These are phyloP conservation scores for Auricularia auricula-judae DNA, from an alignment of 768 basidiomycete genomes.

Conservation along the genomic window DNA sequence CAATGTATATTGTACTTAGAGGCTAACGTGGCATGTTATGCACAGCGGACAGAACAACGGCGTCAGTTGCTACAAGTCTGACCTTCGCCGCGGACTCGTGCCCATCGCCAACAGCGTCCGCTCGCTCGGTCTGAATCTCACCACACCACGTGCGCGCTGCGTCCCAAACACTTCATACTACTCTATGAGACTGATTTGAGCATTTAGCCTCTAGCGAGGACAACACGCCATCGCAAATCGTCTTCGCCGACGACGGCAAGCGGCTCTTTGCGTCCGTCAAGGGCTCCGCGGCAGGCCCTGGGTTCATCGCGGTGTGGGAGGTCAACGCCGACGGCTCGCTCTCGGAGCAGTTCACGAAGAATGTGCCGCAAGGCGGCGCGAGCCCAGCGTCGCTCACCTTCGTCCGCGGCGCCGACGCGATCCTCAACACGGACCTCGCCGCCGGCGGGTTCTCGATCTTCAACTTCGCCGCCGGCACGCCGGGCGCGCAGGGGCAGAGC, in stretches of 20 bases:
- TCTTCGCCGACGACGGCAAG: constrained; percentile 35
- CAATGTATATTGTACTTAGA: constrained; percentile 17
- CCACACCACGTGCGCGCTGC: constrained; percentile 25
- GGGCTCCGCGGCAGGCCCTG: constrained; percentile 31
- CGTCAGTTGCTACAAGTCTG: constrained; percentile 22
- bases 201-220: constrained; percentile 29
- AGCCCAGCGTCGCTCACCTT: constrained; percentile 38
- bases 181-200: neutral
- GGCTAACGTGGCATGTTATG: neutral
- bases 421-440: constrained; percentile 17
- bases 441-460: constrained; percentile 20
- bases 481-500: constrained; percentile 10
- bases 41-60: neutral
- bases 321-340: constrained; percentile 33
- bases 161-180: neutral
- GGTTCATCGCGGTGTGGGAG: constrained; percentile 42
- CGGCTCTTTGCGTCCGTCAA: constrained; percentile 39
- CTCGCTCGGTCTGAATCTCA: constrained; percentile 35
- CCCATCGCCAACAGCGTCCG: constrained; percentile 31
- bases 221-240: constrained; percentile 31
- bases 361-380: constrained; percentile 30
- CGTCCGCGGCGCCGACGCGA: constrained; percentile 20
- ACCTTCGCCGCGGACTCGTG: constrained; percentile 29
- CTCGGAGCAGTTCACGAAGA: constrained; percentile 27
- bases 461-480: constrained; percentile 16